Percentiles rank a stretch among this genome's conserved stretches.
phyloP scores from a whole-genome alignment of 192 early-diverging fungal species.

The Jimgerdemannia lactiflua region DNA sequence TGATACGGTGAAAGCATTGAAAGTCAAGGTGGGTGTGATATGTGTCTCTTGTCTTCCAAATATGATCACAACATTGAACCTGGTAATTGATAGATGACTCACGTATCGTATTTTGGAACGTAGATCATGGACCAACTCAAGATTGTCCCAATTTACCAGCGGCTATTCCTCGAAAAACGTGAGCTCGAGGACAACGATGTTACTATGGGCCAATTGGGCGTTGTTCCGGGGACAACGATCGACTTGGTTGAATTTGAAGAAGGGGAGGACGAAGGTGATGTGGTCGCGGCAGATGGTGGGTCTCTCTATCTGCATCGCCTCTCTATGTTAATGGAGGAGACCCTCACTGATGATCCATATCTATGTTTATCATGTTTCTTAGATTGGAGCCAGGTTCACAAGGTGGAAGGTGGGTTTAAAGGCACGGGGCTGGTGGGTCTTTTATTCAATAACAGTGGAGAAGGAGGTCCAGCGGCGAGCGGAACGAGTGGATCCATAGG shows the following conservation, averaged over 20 bases:
- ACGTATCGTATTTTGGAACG: neutral
- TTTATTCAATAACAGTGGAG: neutral
- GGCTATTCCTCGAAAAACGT: conserved; percentile 10
- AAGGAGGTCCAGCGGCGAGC: neutral
- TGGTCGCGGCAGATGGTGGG: conserved; percentile 19
- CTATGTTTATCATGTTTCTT: neutral
- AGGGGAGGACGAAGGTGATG: conserved; percentile 4
- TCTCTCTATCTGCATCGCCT: neutral
- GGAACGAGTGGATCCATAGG: too few species aligned
- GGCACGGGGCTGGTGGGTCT: neutral
- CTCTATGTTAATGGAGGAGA: too few species aligned
- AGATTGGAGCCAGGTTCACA: neutral
- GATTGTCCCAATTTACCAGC: conserved; percentile 29
- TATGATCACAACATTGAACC: too few species aligned
- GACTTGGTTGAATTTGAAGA: conserved; percentile 28
- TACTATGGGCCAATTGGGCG: conserved; percentile 23
- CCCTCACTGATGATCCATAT: too few species aligned
- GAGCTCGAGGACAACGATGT: conserved; percentile 27
- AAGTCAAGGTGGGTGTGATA: neutral
- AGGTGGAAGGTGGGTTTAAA: neutral
- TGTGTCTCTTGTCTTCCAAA: neutral
- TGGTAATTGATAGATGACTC: too few species aligned
- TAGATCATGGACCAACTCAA: neutral
- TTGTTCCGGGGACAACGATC: conserved; percentile 21
- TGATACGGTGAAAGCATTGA: neutral